Conservation (phyloP, 345 rosid species). For the Brassica napus region DNA sequence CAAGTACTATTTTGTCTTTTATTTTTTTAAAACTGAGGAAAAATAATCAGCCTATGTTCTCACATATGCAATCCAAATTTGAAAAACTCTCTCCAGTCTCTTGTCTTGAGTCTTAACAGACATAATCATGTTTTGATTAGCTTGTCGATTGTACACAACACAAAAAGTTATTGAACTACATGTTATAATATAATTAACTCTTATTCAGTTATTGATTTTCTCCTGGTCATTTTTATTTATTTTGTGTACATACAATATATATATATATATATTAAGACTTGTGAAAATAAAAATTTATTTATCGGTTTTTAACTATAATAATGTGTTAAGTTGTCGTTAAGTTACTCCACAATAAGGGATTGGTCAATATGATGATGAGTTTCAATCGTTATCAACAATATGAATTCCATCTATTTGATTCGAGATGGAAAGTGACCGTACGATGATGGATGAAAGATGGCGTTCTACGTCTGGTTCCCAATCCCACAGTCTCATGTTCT, state of each 20-base stretch:
- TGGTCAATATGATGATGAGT: slow-evolving; percentile 30
- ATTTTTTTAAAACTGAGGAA: no score
- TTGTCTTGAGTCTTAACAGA: no score
- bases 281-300: neutral
- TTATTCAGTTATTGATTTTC: neutral
- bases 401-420: neutral
- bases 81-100: no score
- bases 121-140: no score
- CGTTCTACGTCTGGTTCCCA: slow-evolving; percentile 19
- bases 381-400: slow-evolving; percentile 26
- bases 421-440: slow-evolving; percentile 25
- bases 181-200: neutral
- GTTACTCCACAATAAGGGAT: slow-evolving; percentile 12
- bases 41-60: no score
- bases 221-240: neutral
- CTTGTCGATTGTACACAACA: neutral
- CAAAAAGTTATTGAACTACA: neutral
- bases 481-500: slow-evolving; percentile 15
- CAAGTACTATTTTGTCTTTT: no score
- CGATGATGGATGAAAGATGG: slow-evolving; percentile 25
- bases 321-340: neutral
- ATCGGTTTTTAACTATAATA: neutral
- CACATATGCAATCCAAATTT: no score
- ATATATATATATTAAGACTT: neutral
- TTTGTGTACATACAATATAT: neutral